Conservation (phyloP, 1,284 basidiomycete species). For the Trichosporon ovoides region DNA sequence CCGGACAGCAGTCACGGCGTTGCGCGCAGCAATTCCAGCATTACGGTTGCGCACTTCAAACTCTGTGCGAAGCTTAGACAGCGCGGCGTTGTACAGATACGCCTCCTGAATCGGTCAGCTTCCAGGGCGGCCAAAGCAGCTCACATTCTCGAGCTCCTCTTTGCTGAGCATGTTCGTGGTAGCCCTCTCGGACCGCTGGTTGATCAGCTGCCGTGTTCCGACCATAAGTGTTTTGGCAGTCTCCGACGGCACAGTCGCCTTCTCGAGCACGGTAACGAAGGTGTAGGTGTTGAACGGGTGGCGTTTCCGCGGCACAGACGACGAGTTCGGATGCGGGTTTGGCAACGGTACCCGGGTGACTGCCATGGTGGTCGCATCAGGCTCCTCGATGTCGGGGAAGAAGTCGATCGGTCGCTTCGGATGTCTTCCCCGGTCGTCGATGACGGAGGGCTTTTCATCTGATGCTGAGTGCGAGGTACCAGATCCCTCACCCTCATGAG, state of each 20-base stretch:
- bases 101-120: conserved; percentile 62
- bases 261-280: conserved; percentile 46
- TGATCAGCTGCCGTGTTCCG: conserved; percentile 71
- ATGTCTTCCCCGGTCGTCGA: not conserved
- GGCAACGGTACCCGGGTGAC: conserved; percentile 14
- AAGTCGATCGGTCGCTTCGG: not conserved
- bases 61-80: conserved; percentile 86
- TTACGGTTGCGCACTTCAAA: conserved; percentile 77
- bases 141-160: conserved; percentile 85
- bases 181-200: conserved; percentile 68
- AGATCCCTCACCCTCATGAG: not conserved
- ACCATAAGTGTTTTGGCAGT: conserved; percentile 78
- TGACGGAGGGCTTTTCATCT: not conserved
- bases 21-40: conserved; percentile 74
- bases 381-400: conserved; percentile 3
- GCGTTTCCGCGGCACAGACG: conserved; percentile 15
- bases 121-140: conserved; percentile 38
- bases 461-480: not conserved
- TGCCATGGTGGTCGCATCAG: conserved; percentile 8
- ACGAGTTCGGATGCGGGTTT: conserved; percentile 2
- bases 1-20: conserved; percentile 68
- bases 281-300: conserved; percentile 50
- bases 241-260: conserved; percentile 28
- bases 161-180: conserved; percentile 67
- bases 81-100: conserved; percentile 88